Conservation (phyloP, 1,284 basidiomycete species). For the Filobasidium uniguttulatum region DNA sequence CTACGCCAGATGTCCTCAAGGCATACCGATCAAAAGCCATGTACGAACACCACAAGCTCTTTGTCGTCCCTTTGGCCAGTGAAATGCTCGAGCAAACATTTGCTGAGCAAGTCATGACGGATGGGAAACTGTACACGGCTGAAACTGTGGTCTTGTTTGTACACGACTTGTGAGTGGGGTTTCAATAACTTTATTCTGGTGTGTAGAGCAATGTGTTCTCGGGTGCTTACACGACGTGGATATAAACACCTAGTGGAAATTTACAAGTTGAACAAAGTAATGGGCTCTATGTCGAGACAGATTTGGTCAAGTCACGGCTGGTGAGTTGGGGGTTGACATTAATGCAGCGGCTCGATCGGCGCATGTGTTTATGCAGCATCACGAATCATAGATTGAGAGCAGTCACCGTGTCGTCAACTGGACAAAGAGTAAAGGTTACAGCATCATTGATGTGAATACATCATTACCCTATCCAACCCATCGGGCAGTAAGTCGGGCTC, state of each 20-base stretch:
- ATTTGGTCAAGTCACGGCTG: constrained; percentile 5
- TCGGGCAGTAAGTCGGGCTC: constrained; percentile 34
- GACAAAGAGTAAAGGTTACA: constrained; percentile 52
- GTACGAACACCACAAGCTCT: constrained; percentile 56
- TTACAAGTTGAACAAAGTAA: too few relatives aligned
- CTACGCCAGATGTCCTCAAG: constrained; percentile 58
- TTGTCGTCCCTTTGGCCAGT: constrained; percentile 62
- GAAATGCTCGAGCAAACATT: constrained; percentile 54
- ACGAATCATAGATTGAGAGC: constrained; percentile 57
- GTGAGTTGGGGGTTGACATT: too few relatives aligned
- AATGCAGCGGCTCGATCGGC: too few relatives aligned
- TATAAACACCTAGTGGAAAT: too few relatives aligned
- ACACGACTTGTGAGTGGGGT: constrained; percentile 67
- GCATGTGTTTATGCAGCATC: too few relatives aligned
- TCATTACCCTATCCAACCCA: constrained; percentile 49
- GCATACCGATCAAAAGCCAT: constrained; percentile 67
- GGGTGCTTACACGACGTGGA: too few relatives aligned
- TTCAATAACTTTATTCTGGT: too few relatives aligned
- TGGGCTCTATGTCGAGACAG: constrained; percentile 7
- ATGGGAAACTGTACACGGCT: constrained; percentile 39
- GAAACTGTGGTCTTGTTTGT: constrained; percentile 63
- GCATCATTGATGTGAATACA: constrained; percentile 76
- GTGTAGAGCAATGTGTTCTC: too few relatives aligned
- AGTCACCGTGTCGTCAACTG: constrained; percentile 66
- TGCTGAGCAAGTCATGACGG: constrained; percentile 67